Conservation (phyloP, 2,329 filamentous ascomycete genomes). For the Ilyonectria mors-panacis region DNA sequence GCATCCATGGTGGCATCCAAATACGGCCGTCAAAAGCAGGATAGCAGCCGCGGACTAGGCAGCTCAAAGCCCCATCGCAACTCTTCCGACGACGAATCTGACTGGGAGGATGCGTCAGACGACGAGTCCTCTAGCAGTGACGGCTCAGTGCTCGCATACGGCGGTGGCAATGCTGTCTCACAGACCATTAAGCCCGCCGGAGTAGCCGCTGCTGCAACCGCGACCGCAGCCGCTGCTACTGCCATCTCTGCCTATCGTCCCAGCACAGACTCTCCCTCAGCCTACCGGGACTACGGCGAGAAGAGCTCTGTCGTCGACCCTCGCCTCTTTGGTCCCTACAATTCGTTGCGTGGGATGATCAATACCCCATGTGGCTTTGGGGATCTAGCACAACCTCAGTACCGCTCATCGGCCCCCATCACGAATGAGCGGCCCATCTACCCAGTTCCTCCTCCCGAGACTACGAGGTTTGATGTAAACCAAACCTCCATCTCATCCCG, state of each 20-base stretch:
- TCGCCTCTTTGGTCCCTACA: constrained; percentile 71
- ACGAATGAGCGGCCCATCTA: constrained; percentile 62
- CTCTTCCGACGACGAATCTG: constrained; percentile 63
- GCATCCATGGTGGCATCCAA: constrained; percentile 58
- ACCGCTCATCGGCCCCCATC: constrained; percentile 44
- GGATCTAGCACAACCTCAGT: constrained; percentile 53
- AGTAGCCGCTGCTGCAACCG: constrained; percentile 47
- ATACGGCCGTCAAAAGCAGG: constrained; percentile 55
- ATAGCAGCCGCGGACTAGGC: constrained; percentile 55
- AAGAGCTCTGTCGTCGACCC: constrained; percentile 71
- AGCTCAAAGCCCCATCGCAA: constrained; percentile 58
- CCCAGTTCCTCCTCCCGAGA: constrained; percentile 77
- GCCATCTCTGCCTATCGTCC: constrained; percentile 53
- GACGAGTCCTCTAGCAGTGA: constrained; percentile 59
- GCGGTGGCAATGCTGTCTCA: constrained; percentile 44
- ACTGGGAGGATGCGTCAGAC: constrained; percentile 72
- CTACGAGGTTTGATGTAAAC: constrained; percentile 71
- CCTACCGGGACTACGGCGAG: constrained; percentile 44
- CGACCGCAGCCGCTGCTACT: constrained; percentile 58
- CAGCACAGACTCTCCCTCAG: constrained; percentile 43
- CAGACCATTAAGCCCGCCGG: constrained; percentile 42
- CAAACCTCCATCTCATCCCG: constrained; percentile 62
- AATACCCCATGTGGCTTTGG: constrained; percentile 69
- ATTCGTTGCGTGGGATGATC: constrained; percentile 71
- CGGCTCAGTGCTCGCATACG: constrained; percentile 58